Evolutionary conservation across 208 protist species (phyloP), one percentile per base, ranked within the genome.

Genomic region (Willaertia magna): DNA sequence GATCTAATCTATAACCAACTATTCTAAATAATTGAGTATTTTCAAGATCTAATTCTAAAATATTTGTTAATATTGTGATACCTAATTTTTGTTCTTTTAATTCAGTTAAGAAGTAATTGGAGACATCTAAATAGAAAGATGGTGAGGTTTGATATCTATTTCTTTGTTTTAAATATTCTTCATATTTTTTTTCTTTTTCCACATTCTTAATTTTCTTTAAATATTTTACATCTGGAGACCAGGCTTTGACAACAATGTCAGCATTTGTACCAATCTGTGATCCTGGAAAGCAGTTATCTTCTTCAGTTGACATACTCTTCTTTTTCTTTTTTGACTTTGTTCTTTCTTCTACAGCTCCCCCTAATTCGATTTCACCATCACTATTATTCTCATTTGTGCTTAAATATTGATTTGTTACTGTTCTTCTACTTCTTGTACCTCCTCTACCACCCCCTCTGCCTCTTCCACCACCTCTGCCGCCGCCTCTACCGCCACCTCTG

Each of bases 1-100:
- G 55, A 51, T 86, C 78, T 11, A 88, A 48, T 67, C 30, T 2
- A 85, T 88, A 88, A 46, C 40, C 86, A 84, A 88, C 44, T 14
- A 88, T 88, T 74, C 86, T 40, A 48, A 47, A 79, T 30, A 88
- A 48, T 55, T 88, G 86, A 34, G 7, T 40, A 75, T 61, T 83
- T 6, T 88, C 78, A 4, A 86, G 44, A 30, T 85, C 67, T 18
- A 88, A 52, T 52, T 88, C 86, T 26, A 49, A 0, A 79, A 88
- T 82, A 74, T 79, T 88, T 34, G 86, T n/a, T 4, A 88, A 49
- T 39, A 88, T 81, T 40, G 26, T 55, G n/a, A 88, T 14, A 26
- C 47, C 86, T 7, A 87, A 22, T 47, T 34, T 11, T 87, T 51
- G 6, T 1, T 83, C 26, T n/a, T 4, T 43, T 4, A 30, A 18